Evolutionary conservation across 805 yeast genomes (phyloP).

Genomic region (Starmerella bacillaris): DNA sequence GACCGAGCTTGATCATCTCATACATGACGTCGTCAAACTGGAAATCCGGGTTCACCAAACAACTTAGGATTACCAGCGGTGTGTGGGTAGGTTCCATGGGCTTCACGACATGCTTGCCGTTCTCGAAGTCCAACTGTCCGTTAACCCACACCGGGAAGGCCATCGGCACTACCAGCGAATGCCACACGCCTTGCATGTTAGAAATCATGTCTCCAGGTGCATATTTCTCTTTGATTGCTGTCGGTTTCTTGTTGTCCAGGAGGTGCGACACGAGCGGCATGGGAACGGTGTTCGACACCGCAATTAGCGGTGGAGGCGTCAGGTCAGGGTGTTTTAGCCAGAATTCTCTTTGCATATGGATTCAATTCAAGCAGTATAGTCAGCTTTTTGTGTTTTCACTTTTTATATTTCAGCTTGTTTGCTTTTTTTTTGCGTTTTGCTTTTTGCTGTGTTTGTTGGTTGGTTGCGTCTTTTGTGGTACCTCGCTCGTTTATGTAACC

Average conservation of each 20-base stretch:
- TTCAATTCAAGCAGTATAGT: too few relatives aligned
- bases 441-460: too few relatives aligned
- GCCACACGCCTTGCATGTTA: conserved; percentile 13
- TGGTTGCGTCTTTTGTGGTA: too few relatives aligned
- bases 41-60: conserved; percentile 17
- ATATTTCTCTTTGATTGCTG: conserved; percentile 8
- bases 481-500: too few relatives aligned
- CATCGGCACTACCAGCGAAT: conserved; percentile 12
- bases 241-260: conserved; percentile 7
- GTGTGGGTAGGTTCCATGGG: conserved; percentile 5
- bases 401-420: too few relatives aligned
- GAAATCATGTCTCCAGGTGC: conserved; percentile 11
- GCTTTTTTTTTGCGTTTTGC: too few relatives aligned
- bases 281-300: conserved; percentile 6
- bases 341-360: conserved; percentile 7
- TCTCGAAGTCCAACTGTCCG: conserved; percentile 9
- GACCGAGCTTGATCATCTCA: conserved; percentile 7
- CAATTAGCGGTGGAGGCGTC: conserved; percentile 6
- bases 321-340: conserved; percentile 7
- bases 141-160: conserved; percentile 10
- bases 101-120: conserved; percentile 6
- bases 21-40: conserved; percentile 13
- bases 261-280: conserved; percentile 6
- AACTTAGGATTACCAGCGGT: conserved; percentile 11
- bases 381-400: too few relatives aligned